Evolutionary conservation across 2,329 filamentous ascomycete species (phyloP).

Genomic region (Pleurostoma richardsiae): DNA sequence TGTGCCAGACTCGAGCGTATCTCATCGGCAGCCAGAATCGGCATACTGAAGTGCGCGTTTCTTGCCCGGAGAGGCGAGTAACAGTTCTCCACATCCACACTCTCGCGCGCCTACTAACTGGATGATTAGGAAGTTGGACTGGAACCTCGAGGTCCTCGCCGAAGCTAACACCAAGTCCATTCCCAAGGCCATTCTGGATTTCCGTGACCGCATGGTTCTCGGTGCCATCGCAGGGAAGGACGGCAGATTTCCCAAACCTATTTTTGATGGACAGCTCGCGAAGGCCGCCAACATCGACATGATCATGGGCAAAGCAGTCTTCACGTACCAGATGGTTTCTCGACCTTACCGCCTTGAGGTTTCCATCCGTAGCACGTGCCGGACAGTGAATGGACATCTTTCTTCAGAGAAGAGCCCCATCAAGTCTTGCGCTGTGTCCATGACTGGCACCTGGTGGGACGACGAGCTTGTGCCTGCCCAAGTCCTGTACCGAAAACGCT

Average conservation of each 20-base stretch:
- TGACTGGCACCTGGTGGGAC: constrained; percentile 6
- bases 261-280: constrained; percentile 8
- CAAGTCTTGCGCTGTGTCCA: constrained; percentile 10
- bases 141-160: constrained; percentile 25
- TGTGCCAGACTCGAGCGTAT: not conserved
- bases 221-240: constrained; percentile 1
- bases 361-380: constrained; percentile 24
- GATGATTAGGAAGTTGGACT: constrained; percentile 26
- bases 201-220: constrained; percentile 17
- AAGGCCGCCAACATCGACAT: constrained; percentile 15
- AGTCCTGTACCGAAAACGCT: not conserved
- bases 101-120: not conserved
- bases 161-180: constrained; percentile 14
- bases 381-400: constrained; percentile 3
- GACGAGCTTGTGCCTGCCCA: constrained; percentile 13
- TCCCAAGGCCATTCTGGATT: constrained; percentile 13
- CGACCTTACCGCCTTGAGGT: constrained; percentile 27
- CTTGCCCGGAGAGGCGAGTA: constrained; percentile 26
- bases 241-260: constrained; percentile 19
- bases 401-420: not conserved
- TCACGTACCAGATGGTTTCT: constrained; percentile 22
- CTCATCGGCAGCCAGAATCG: constrained; percentile 8
- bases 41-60: constrained; percentile 17
- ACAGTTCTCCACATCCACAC: not conserved
- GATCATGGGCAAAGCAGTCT: constrained; percentile 23